phyloP scores from a whole-genome alignment of 345 rosid genomes.

The Trapa bicornis region DNA sequence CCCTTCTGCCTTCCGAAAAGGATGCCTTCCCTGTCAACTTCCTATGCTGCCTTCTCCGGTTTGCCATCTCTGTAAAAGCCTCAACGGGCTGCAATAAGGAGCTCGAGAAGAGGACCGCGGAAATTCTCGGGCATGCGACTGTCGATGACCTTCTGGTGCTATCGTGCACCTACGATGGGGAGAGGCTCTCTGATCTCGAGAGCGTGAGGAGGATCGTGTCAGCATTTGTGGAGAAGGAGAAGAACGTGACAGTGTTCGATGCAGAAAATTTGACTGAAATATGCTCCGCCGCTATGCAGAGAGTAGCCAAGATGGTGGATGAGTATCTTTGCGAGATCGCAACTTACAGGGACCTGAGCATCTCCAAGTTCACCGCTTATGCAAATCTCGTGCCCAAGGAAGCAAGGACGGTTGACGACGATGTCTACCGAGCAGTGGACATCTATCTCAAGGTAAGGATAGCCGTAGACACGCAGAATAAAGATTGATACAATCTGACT shows the following conservation, averaged over 20 bases:
- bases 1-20: conserved; percentile 54
- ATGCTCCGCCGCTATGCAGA: conserved; percentile 32
- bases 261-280: conserved; percentile 46
- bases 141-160: conserved; percentile 67
- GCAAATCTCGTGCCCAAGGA: conserved; percentile 60
- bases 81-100: conserved; percentile 47
- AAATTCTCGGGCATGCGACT: conserved; percentile 50
- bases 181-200: conserved; percentile 64
- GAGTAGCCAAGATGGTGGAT: conserved; percentile 66
- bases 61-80: conserved; percentile 50
- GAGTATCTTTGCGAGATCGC: conserved; percentile 74
- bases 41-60: conserved; percentile 82
- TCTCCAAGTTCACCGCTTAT: conserved; percentile 74
- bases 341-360: conserved; percentile 33
- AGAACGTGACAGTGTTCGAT: conserved; percentile 56
- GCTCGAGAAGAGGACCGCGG: conserved; percentile 65
- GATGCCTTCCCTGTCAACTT: conserved; percentile 55
- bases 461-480: not conserved
- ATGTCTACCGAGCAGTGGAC: conserved; percentile 80
- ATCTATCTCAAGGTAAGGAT: conserved; percentile 58
- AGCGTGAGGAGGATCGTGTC: conserved; percentile 66
- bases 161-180: conserved; percentile 71
- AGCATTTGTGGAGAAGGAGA: conserved; percentile 64
- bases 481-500: too few relatives aligned
- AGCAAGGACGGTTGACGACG: conserved; percentile 61